These are phyloP conservation scores for Umbelopsis sp. DNA, from an alignment of 192 early-diverging fungal genomes.

Conservation along the genomic window DNA sequence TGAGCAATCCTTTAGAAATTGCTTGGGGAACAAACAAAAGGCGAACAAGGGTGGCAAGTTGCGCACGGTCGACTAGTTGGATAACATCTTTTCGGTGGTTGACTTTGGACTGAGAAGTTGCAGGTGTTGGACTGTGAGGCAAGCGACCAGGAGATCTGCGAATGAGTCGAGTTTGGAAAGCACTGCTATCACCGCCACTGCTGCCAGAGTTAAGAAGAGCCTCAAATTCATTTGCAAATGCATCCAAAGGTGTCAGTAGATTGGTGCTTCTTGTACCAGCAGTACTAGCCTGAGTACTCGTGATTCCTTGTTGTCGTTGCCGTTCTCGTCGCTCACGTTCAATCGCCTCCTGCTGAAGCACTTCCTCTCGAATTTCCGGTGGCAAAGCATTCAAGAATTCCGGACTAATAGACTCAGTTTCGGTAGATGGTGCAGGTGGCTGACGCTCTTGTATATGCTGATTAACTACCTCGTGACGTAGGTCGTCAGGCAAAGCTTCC, in stretches of 20 bases:
- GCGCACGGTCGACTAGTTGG: conserved; percentile 81
- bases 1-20: conserved; percentile 63
- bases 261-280: conserved; percentile 36
- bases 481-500: conserved; percentile 91
- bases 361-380: conserved; percentile 86
- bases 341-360: conserved; percentile 73
- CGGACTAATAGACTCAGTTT: conserved; percentile 56
- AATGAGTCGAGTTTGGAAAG: conserved; percentile 38
- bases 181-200: conserved; percentile 53
- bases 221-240: conserved; percentile 18
- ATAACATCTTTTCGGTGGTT: conserved; percentile 64
- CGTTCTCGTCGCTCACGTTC: conserved; percentile 68
- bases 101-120: conserved; percentile 23
- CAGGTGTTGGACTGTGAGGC: background rate
- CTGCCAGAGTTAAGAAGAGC: conserved; percentile 27
- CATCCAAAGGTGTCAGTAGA: conserved; percentile 18
- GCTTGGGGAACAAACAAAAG: conserved; percentile 89
- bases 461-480: conserved; percentile 90
- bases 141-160: conserved; percentile 19
- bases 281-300: conserved; percentile 9
- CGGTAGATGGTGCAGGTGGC: conserved; percentile 28
- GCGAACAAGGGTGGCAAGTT: conserved; percentile 80
- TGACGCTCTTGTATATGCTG: conserved; percentile 62
- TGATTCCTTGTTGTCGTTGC: conserved; percentile 43
- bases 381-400: conserved; percentile 95